phyloP scores from a whole-genome alignment of 768 basidiomycete genomes.

The Mycena maculata region DNA sequence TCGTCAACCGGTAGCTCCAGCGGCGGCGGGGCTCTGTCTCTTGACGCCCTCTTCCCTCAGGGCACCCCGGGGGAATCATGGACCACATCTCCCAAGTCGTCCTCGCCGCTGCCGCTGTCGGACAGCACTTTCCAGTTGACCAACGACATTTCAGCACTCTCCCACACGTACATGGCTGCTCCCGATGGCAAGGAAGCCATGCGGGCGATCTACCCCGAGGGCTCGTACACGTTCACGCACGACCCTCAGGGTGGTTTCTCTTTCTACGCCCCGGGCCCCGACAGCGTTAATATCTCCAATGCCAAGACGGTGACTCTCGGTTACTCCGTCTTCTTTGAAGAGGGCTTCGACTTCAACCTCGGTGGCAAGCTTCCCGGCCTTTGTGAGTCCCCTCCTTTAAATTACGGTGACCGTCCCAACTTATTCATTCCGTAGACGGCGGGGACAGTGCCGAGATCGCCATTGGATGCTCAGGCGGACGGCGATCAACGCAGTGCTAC shows the following conservation, averaged over 20 bases:
- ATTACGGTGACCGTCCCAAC: slow-evolving; percentile 4
- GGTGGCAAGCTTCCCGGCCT: slow-evolving; percentile 80
- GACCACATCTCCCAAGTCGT: slow-evolving; percentile 56
- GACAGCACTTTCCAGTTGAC: slow-evolving; percentile 58
- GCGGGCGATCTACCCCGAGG: slow-evolving; percentile 65
- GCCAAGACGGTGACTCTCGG: slow-evolving; percentile 77
- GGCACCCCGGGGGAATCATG: slow-evolving; percentile 50
- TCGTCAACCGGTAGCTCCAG: slow-evolving; percentile 34
- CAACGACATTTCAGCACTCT: slow-evolving; percentile 49
- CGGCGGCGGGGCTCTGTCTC: slow-evolving; percentile 29
- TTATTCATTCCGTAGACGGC: slow-evolving; percentile 48
- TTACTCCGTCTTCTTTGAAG: slow-evolving; percentile 70
- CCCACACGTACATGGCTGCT: slow-evolving; percentile 55
- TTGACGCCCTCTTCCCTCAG: slow-evolving; percentile 58
- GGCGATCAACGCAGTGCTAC: slow-evolving; percentile 67
- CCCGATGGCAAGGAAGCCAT: slow-evolving; percentile 65
- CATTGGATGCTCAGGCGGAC: slow-evolving; percentile 72
- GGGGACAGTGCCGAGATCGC: slow-evolving; percentile 62
- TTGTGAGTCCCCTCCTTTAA: slow-evolving; percentile 56
- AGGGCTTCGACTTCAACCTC: slow-evolving; percentile 71
- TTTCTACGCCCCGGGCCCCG: slow-evolving; percentile 76
- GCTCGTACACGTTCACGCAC: slow-evolving; percentile 64
- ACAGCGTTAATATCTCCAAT: slow-evolving; percentile 60
- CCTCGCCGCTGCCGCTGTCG: slow-evolving; percentile 52
- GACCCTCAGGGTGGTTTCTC: slow-evolving; percentile 69